Evolutionary conservation across 2,329 filamentous ascomycete species (phyloP).

Genomic region (Pseudofabraea citricarpa): DNA sequence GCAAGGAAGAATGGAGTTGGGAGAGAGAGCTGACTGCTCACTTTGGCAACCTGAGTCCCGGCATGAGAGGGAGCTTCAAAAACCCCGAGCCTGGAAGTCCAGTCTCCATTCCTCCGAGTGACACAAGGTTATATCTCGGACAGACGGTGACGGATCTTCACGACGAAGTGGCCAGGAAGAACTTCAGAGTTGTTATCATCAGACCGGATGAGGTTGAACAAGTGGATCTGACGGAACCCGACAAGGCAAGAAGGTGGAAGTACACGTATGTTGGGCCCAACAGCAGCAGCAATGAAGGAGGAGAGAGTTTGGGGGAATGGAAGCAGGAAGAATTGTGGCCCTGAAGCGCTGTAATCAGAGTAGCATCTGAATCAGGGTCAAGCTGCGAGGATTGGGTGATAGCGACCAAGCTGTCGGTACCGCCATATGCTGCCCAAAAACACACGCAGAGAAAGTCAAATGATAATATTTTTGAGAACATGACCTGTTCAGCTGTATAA

Average conservation of each 20-base stretch:
- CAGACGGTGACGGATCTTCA: constrained; percentile 58
- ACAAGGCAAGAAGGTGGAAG: constrained; percentile 48
- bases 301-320: constrained; percentile 52
- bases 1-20: constrained; percentile 58
- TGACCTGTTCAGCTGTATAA: too few relatives aligned
- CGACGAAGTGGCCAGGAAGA: constrained; percentile 58
- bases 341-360: too few relatives aligned
- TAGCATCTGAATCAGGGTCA: too few relatives aligned
- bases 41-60: constrained; percentile 83
- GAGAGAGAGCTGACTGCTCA: constrained; percentile 73
- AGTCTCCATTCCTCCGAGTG: constrained; percentile 43
- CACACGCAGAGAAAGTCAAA: too few relatives aligned
- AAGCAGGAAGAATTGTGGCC: constrained; percentile 30
- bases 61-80: constrained; percentile 73
- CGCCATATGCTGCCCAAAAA: too few relatives aligned
- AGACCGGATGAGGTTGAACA: constrained; percentile 65
- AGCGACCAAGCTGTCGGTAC: too few relatives aligned
- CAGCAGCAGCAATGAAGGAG: constrained; percentile 29
- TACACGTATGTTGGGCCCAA: constrained; percentile 49
- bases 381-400: too few relatives aligned
- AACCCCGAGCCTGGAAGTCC: constrained; percentile 65
- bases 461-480: too few relatives aligned
- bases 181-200: constrained; percentile 82
- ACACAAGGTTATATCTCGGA: constrained; percentile 40
- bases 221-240: constrained; percentile 55